phyloP scores from a whole-genome alignment of 805 yeast species.

The Hanseniaspora vineae region DNA sequence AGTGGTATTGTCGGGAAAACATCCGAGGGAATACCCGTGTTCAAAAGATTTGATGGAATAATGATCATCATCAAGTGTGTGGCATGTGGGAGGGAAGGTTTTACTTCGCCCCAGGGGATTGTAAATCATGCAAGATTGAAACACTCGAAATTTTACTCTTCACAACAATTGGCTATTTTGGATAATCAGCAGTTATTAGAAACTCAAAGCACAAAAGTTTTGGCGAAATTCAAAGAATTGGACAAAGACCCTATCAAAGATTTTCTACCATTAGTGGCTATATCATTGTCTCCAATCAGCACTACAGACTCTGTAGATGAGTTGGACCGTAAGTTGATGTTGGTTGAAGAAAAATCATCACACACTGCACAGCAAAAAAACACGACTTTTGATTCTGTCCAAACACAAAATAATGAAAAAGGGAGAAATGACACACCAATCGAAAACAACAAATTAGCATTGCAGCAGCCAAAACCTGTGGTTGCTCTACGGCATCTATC shows the following conservation, averaged over 20 bases:
- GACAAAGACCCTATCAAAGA: constrained; percentile 15
- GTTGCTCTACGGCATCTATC: too few species aligned
- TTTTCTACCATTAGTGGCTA: constrained; percentile 20
- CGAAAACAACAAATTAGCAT: too few species aligned
- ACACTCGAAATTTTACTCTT: constrained; percentile 54
- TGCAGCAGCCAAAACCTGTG: too few species aligned
- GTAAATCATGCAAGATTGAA: constrained; percentile 66
- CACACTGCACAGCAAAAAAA: neutral
- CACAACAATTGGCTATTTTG: constrained; percentile 65
- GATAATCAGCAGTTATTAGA: constrained; percentile 49
- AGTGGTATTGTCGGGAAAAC: constrained; percentile 35
- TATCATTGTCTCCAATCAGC: constrained; percentile 7
- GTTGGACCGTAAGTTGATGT: constrained; percentile 1
- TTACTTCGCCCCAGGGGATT: constrained; percentile 71
- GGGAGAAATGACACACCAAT: too few species aligned
- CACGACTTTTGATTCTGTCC: neutral
- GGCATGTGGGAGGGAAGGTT: constrained; percentile 53
- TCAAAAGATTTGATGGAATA: constrained; percentile 57
- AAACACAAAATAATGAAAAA: neutral
- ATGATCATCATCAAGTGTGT: constrained; percentile 57
- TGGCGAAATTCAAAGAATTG: constrained; percentile 17
- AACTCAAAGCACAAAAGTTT: constrained; percentile 22
- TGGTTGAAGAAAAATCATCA: neutral
- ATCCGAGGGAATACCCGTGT: constrained; percentile 36
- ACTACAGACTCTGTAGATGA: neutral